Evolutionary conservation across 805 yeast species (phyloP).

Genomic region (Schwanniomyces pseudopolymorphus): DNA sequence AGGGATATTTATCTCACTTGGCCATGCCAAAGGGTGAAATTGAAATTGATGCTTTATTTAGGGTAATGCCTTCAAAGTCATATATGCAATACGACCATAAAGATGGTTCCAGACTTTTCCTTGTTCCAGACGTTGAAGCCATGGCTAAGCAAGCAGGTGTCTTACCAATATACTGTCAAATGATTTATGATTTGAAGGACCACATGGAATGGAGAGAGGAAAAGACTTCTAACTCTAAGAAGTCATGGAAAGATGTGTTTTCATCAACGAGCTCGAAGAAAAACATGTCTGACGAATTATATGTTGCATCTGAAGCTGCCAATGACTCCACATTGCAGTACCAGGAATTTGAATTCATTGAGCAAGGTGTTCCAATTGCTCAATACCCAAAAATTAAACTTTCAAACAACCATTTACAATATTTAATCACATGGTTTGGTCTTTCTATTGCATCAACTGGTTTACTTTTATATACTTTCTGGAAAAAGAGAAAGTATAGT

Average conservation of each 20-base stretch:
- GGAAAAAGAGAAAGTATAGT: slow-evolving; percentile 27
- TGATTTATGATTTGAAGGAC: slow-evolving; percentile 63
- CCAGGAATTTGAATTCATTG: slow-evolving; percentile 55
- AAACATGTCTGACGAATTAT: slow-evolving; percentile 16
- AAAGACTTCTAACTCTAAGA: background rate
- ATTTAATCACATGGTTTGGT: slow-evolving; percentile 94
- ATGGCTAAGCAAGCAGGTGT: slow-evolving; percentile 72
- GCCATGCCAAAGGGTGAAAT: slow-evolving; percentile 74
- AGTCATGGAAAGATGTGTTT: slow-evolving; percentile 10
- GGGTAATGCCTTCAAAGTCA: slow-evolving; percentile 61
- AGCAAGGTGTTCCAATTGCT: slow-evolving; percentile 90
- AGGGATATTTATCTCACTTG: slow-evolving; percentile 57
- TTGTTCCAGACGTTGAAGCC: slow-evolving; percentile 75
- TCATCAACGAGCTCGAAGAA: background rate
- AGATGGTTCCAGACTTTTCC: slow-evolving; percentile 65
- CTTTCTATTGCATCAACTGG: slow-evolving; percentile 71
- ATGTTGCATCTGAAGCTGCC: slow-evolving; percentile 17
- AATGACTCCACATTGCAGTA: slow-evolving; percentile 35
- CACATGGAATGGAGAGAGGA: slow-evolving; percentile 49
- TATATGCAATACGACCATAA: slow-evolving; percentile 72
- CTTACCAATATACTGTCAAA: slow-evolving; percentile 76
- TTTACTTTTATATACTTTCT: slow-evolving; percentile 46
- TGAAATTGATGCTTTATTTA: slow-evolving; percentile 69
- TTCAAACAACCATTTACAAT: slow-evolving; percentile 88
- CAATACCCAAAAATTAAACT: slow-evolving; percentile 76